A percentile compares a stretch with the other conserved stretches of the same genome.
Conservation (phyloP, 2,329 filamentous ascomycete genomes). For the Pseudogymnoascus sp. region DNA sequence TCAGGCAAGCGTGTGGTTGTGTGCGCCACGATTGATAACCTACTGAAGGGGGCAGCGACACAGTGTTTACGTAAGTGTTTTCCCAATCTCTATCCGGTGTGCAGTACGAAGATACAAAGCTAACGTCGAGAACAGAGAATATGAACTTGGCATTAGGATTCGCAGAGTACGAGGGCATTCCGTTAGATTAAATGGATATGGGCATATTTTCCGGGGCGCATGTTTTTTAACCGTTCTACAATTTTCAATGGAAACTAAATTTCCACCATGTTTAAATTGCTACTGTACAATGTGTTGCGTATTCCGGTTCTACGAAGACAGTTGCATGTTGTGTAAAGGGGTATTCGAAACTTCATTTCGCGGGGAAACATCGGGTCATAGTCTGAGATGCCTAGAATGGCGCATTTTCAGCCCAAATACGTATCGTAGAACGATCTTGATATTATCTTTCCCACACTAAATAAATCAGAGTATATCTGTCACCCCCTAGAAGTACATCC, state of each 20-base stretch:
- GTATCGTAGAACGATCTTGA: not conserved
- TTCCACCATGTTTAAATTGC: not conserved
- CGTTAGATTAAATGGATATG: constrained; percentile 31
- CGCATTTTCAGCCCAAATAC: not conserved
- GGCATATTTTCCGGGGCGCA: not conserved
- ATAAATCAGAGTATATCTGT: not conserved
- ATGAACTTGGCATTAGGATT: constrained; percentile 91
- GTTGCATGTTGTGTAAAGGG: no score
- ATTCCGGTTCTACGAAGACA: not conserved
- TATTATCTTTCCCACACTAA: not conserved
- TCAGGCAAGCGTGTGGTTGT: constrained; percentile 88
- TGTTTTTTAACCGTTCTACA: not conserved
- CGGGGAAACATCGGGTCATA: not conserved
- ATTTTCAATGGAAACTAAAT: not conserved
- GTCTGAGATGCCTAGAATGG: not conserved
- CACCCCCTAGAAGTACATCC: not conserved
- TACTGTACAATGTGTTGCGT: not conserved
- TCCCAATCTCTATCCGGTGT: constrained; percentile 8
- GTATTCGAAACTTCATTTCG: not conserved
- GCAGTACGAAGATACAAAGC: not conserved
- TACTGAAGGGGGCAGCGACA: constrained; percentile 86
- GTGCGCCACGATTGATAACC: constrained; percentile 87
- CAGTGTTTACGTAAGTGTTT: constrained; percentile 74
- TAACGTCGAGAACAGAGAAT: constrained; percentile 52
- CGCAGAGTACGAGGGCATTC: constrained; percentile 82